Percentiles rank a stretch among this genome's conserved stretches.
These are phyloP conservation scores for Fusarium ramigenum DNA, from an alignment of 2,329 filamentous ascomycete genomes.

Conservation along the genomic window DNA sequence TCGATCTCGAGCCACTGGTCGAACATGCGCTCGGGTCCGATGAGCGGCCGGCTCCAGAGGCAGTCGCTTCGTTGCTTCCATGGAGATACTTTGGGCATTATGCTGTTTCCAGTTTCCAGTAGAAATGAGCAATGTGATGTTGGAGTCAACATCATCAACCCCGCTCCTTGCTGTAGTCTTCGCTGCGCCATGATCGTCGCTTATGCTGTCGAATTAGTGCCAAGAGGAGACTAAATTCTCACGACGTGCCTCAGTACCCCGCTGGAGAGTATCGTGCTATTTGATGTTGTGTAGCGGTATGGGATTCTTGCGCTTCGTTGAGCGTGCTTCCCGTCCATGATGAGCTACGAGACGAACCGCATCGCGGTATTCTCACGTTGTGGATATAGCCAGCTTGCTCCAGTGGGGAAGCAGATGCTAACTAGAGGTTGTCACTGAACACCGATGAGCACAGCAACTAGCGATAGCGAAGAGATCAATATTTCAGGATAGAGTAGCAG, in stretches of 20 bases:
- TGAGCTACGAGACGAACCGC: too few relatives aligned
- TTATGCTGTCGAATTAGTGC: background rate
- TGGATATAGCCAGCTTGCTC: too few relatives aligned
- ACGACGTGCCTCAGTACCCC: background rate
- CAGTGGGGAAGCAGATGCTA: background rate
- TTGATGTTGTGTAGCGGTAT: background rate
- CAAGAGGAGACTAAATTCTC: background rate
- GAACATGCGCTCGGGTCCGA: background rate
- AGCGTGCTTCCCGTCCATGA: background rate
- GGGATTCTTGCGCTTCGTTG: fast-evolving
- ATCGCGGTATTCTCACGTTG: too few relatives aligned
- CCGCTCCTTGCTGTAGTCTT: too few relatives aligned
- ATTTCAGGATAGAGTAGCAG: too few relatives aligned
- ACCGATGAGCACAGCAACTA: background rate
- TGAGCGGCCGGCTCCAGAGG: background rate
- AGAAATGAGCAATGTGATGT: too few relatives aligned
- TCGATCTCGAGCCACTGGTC: constrained; percentile 10
- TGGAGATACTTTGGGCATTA: background rate
- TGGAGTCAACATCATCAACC: background rate
- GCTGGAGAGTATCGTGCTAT: background rate
- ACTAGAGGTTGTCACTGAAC: background rate
- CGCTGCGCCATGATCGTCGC: background rate
- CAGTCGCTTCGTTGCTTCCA: background rate
- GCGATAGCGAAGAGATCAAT: background rate
- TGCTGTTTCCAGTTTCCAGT: too few relatives aligned